A percentile compares a stretch with the other conserved stretches of the same genome.
phyloP scores from a whole-genome alignment of 805 yeast genomes.

The Teunomyces tritomae region DNA sequence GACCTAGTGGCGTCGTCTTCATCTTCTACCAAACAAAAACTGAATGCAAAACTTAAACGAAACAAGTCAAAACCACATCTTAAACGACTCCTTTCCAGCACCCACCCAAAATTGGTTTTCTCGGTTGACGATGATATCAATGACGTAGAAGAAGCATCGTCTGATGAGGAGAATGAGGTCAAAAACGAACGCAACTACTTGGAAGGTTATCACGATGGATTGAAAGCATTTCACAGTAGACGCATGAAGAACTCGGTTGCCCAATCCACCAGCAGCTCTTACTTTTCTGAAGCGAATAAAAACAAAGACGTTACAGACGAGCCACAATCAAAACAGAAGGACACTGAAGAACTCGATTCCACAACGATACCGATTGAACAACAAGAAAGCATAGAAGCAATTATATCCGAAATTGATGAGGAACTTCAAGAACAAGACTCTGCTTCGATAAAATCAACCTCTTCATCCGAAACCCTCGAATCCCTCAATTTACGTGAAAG shows the following conservation, averaged over 20 bases:
- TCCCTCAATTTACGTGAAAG: constrained; percentile 87
- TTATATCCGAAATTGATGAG: constrained; percentile 14
- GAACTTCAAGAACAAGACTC: constrained; percentile 18
- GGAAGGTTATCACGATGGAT: constrained; percentile 74
- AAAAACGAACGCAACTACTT: constrained; percentile 42
- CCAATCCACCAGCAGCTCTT: not conserved
- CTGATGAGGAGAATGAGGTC: constrained; percentile 31
- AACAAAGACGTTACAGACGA: not conserved
- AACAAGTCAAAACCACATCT: constrained; percentile 31
- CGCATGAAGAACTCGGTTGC: constrained; percentile 7
- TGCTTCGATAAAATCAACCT: constrained; percentile 23
- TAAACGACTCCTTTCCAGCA: constrained; percentile 22
- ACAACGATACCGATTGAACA: not conserved
- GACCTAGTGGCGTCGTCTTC: not conserved
- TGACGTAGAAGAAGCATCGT: constrained; percentile 51
- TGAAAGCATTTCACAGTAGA: constrained; percentile 39
- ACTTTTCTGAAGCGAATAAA: constrained; percentile 9
- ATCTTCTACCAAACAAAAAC: not conserved
- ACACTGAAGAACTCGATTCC: not conserved
- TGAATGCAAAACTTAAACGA: constrained; percentile 11
- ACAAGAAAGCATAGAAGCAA: not conserved
- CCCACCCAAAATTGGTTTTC: constrained; percentile 43
- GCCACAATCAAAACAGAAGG: constrained; percentile 1
- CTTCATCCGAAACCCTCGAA: constrained; percentile 57
- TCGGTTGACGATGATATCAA: constrained; percentile 82